A percentile compares a stretch with the other conserved stretches of the same genome.
Evolutionary conservation across 2,329 filamentous ascomycete genomes (phyloP).

Genomic region (Hyphodiscus sp.): DNA sequence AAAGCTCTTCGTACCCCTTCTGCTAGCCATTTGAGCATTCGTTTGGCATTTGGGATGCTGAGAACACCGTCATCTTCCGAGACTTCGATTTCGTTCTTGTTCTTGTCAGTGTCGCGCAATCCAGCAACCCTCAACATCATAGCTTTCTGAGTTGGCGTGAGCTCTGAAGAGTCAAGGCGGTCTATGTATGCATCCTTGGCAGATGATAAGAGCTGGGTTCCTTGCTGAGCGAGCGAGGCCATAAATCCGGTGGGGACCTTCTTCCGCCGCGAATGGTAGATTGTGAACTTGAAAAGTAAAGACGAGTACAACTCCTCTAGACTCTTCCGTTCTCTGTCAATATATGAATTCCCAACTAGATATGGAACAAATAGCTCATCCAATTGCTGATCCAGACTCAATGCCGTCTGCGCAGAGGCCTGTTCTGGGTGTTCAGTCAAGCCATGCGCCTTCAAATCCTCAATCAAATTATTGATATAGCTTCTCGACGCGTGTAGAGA

Average conservation of each 20-base stretch:
- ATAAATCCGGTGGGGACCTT: slow-evolving; percentile 90
- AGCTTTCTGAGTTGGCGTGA: slow-evolving; percentile 79
- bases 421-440: slow-evolving; percentile 92
- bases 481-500: slow-evolving; percentile 85
- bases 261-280: slow-evolving; percentile 85
- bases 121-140: slow-evolving; percentile 89
- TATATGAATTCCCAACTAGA: slow-evolving; percentile 62
- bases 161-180: slow-evolving; percentile 78
- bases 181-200: slow-evolving; percentile 90
- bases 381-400: slow-evolving; percentile 65
- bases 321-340: slow-evolving; percentile 61
- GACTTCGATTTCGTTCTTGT: slow-evolving; percentile 83
- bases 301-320: slow-evolving; percentile 83
- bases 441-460: slow-evolving; percentile 90
- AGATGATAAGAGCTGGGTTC: slow-evolving; percentile 79
- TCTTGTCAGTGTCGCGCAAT: slow-evolving; percentile 65
- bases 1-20: slow-evolving; percentile 88
- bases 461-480: slow-evolving; percentile 81
- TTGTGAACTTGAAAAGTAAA: slow-evolving; percentile 89
- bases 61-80: slow-evolving; percentile 82
- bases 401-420: slow-evolving; percentile 77
- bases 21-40: slow-evolving; percentile 96
- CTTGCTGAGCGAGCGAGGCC: slow-evolving; percentile 82
- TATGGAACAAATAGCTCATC: slow-evolving; percentile 73
- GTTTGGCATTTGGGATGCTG: slow-evolving; percentile 81